These are phyloP conservation scores for Chlorophyllum brunneum DNA, from an alignment of 768 basidiomycete genomes.

Conservation along the genomic window DNA sequence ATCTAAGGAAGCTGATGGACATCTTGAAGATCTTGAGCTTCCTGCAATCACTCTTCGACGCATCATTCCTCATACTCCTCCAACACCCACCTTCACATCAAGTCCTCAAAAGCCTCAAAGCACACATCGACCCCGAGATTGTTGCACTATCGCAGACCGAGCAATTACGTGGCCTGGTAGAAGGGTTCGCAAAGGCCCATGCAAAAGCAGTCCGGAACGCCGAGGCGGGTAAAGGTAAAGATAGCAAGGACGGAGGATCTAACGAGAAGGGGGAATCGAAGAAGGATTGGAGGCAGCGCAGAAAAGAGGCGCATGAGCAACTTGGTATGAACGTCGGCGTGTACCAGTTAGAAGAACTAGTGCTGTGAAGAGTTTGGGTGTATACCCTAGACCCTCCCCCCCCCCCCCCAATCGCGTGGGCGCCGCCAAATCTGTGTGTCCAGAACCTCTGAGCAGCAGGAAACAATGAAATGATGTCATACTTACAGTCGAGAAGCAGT, in stretches of 20 bases:
- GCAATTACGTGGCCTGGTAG: constrained; percentile 56
- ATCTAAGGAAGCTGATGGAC: background rate
- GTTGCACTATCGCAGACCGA: constrained; percentile 45
- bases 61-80: constrained; percentile 65
- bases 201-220: constrained; percentile 42
- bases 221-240: constrained; percentile 23
- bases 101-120: constrained; percentile 45
- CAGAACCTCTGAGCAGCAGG: no score
- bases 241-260: constrained; percentile 29
- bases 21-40: constrained; percentile 50
- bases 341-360: constrained; percentile 72
- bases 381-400: background rate
- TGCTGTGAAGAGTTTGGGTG: constrained; percentile 34
- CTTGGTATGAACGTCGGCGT: constrained; percentile 52
- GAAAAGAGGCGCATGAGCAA: constrained; percentile 50
- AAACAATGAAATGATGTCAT: no score
- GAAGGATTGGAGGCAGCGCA: constrained; percentile 49
- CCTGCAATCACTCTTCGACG: constrained; percentile 65
- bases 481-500: no score
- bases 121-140: constrained; percentile 55
- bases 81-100: constrained; percentile 58
- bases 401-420: no score
- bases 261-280: constrained; percentile 29
- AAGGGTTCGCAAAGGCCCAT: constrained; percentile 58
- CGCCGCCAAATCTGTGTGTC: no score